phyloP scores from a whole-genome alignment of 192 early-diverging fungal species.

The Chytriomyces sp. region DNA sequence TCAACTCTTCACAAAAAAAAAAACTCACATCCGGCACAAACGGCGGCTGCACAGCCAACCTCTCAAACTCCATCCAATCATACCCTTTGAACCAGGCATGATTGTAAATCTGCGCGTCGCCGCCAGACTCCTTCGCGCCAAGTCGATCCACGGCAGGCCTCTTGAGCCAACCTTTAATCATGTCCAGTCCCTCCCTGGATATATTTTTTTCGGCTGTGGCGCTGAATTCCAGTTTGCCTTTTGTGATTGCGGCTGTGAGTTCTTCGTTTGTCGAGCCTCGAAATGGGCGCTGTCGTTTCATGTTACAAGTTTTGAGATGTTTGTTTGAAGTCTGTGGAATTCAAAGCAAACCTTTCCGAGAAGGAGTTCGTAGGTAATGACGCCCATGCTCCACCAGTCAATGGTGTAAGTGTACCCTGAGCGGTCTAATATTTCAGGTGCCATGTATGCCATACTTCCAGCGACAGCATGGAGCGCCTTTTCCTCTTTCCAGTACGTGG shows the following conservation, averaged over 20 bases:
- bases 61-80: conserved; percentile 48
- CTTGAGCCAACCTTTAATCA: conserved; percentile 59
- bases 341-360: conserved; percentile 57
- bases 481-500: conserved; percentile 47
- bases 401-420: conserved; percentile 79
- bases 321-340: conserved; percentile 3
- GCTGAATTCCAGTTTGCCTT: conserved; percentile 71
- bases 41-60: conserved; percentile 45
- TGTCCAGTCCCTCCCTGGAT: conserved; percentile 27
- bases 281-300: conserved; percentile 62
- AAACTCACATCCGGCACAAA: conserved; percentile 58
- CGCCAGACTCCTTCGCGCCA: conserved; percentile 73
- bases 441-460: conserved; percentile 77
- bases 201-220: conserved; percentile 42
- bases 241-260: conserved; percentile 70
- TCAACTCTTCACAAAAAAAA: not conserved
- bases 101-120: conserved; percentile 57
- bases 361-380: conserved; percentile 87
- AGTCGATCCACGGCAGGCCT: conserved; percentile 76
- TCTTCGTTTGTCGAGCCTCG: conserved; percentile 73
- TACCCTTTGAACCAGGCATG: conserved; percentile 51
- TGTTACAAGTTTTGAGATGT: not conserved
- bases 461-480: conserved; percentile 51
- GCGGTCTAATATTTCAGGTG: conserved; percentile 48
- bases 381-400: conserved; percentile 96